Conservation (phyloP, 805 yeast species). For the Candida broadrunensis region DNA sequence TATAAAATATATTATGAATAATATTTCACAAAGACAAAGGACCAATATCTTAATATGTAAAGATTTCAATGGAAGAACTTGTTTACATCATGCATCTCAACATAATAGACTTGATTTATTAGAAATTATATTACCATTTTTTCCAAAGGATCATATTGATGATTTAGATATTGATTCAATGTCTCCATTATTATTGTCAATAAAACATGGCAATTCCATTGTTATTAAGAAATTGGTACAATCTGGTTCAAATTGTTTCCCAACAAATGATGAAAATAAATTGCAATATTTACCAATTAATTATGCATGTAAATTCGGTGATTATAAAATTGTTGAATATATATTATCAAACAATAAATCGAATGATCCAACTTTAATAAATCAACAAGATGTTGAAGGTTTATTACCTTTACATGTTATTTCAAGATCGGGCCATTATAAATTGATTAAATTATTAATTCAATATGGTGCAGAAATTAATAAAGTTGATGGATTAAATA, state of each 20-base stretch:
- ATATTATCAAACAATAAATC: slow-evolving; percentile 44
- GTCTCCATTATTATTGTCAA: slow-evolving; percentile 80
- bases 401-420: slow-evolving; percentile 83
- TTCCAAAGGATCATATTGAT: slow-evolving; percentile 40
- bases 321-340: slow-evolving; percentile 63
- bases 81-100: slow-evolving; percentile 83
- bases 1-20: slow-evolving; percentile 29
- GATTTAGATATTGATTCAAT: slow-evolving; percentile 68
- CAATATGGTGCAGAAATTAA: slow-evolving; percentile 74
- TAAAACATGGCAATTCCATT: slow-evolving; percentile 60
- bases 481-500: slow-evolving; percentile 76
- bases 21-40: slow-evolving; percentile 12
- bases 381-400: slow-evolving; percentile 82
- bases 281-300: slow-evolving; percentile 75
- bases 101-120: slow-evolving; percentile 46
- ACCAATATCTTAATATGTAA: slow-evolving; percentile 29
- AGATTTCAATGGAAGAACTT: slow-evolving; percentile 74
- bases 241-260: slow-evolving; percentile 34
- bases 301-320: slow-evolving; percentile 85
- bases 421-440: slow-evolving; percentile 76
- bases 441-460: slow-evolving; percentile 65
- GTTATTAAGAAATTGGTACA: slow-evolving; percentile 29
- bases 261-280: slow-evolving; percentile 46
- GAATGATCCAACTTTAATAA: slow-evolving; percentile 20
- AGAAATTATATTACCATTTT: slow-evolving; percentile 36